A percentile compares a stretch with the other conserved stretches of the same genome.
These are phyloP conservation scores for Forsythia viridissima DNA, from an alignment of 257 asterid species.

Conservation along the genomic window DNA sequence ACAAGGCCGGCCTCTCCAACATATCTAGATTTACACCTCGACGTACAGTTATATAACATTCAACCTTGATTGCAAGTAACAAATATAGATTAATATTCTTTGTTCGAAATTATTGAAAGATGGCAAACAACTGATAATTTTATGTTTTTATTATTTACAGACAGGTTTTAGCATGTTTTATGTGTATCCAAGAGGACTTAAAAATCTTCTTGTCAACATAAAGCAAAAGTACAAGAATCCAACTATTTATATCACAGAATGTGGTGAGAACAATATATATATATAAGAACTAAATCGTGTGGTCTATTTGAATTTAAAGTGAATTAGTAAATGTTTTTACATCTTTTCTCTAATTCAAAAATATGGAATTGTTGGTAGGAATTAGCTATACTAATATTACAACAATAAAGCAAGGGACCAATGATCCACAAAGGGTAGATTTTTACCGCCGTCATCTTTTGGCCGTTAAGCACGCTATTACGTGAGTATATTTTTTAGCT, in stretches of 20 bases:
- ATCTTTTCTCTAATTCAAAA: not conserved
- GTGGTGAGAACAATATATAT: slow-evolving; percentile 23
- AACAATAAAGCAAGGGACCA: not conserved
- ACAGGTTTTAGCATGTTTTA: slow-evolving; percentile 29
- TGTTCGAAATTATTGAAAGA: no score
- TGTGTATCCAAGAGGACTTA: slow-evolving; percentile 48
- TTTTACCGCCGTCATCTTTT: slow-evolving; percentile 42
- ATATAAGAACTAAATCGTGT: no score
- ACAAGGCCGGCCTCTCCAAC: no score
- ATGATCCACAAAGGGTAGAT: slow-evolving; percentile 34
- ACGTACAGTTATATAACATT: no score
- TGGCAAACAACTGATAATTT: not conserved
- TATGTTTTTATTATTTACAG: slow-evolving; percentile 22
- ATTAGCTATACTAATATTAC: slow-evolving; percentile 20
- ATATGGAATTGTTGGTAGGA: slow-evolving; percentile 11
- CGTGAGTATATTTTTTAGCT: slow-evolving; percentile 18
- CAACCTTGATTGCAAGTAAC: no score
- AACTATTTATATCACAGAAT: slow-evolving; percentile 41
- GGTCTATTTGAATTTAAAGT: not conserved
- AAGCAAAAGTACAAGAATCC: slow-evolving; percentile 45
- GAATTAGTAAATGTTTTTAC: not conserved
- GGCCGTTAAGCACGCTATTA: slow-evolving; percentile 37
- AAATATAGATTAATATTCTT: no score
- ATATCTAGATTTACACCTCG: no score
- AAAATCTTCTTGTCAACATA: slow-evolving; percentile 35